phyloP scores from a whole-genome alignment of 202 grass and related monocot species.

The Carex sylvatica region DNA sequence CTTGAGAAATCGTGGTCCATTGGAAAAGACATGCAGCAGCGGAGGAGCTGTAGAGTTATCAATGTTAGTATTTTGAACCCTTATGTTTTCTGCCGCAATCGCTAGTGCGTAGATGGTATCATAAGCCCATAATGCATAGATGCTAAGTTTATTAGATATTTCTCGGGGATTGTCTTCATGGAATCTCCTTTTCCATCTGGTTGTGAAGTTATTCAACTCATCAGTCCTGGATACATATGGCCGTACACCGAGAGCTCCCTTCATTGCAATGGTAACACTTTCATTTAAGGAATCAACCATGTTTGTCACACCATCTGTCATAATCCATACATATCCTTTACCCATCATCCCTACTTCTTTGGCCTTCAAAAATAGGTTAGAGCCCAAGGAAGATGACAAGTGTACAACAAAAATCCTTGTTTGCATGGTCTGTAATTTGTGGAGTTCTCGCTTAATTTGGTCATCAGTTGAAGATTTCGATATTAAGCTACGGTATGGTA shows the following conservation, averaged over 20 bases:
- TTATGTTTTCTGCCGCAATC: slow-evolving; percentile 25
- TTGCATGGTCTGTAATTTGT: slow-evolving; percentile 51
- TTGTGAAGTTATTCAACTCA: slow-evolving; percentile 23
- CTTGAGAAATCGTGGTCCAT: slow-evolving; percentile 38
- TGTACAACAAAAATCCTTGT: slow-evolving; percentile 50
- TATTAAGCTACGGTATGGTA: slow-evolving; percentile 43
- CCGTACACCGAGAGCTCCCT: slow-evolving; percentile 36
- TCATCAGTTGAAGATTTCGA: slow-evolving; percentile 24
- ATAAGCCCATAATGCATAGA: slow-evolving; percentile 38
- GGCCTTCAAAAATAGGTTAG: slow-evolving; percentile 30
- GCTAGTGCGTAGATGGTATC: slow-evolving; percentile 46
- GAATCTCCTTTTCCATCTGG: slow-evolving; percentile 35
- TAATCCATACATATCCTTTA: slow-evolving; percentile 33
- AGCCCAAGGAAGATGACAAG: slow-evolving; percentile 22
- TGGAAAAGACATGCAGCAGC: neutral
- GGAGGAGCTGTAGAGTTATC: neutral
- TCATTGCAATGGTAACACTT: slow-evolving; percentile 26
- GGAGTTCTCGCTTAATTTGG: slow-evolving; percentile 37
- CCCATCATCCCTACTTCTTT: slow-evolving; percentile 23
- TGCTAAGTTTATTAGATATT: slow-evolving; percentile 9
- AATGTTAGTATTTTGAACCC: neutral
- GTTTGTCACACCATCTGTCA: slow-evolving; percentile 30
- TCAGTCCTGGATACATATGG: slow-evolving; percentile 31
- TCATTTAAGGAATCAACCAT: slow-evolving; percentile 9
- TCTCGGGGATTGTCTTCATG: slow-evolving; percentile 29